These are phyloP conservation scores for Rhipidocladum racemiflorum DNA, from an alignment of 176 grass and related monocot genomes.

Conservation along the genomic window DNA sequence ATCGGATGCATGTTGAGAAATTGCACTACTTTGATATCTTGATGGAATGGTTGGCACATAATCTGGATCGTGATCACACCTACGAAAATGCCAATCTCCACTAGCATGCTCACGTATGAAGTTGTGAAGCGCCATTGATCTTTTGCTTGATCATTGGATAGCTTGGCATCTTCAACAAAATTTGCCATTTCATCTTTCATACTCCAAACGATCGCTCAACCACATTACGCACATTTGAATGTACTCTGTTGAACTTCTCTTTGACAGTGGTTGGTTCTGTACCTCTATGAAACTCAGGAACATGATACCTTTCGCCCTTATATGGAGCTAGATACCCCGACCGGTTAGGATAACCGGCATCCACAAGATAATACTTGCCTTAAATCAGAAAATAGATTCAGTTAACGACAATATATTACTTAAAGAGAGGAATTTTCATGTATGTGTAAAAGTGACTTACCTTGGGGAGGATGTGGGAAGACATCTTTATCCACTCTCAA, in stretches of 20 bases:
- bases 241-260: neutral
- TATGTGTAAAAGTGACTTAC: no score
- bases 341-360: neutral
- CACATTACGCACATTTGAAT: neutral
- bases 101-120: neutral
- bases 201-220: neutral
- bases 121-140: neutral
- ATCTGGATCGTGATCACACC: neutral
- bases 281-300: neutral
- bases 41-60: neutral
- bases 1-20: neutral
- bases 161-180: neutral
- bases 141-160: neutral
- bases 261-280: no score
- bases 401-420: no score
- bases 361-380: neutral
- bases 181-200: neutral
- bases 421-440: no score
- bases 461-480: no score
- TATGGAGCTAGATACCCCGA: neutral
- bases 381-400: neutral
- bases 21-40: neutral
- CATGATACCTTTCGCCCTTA: neutral
- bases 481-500: no score
- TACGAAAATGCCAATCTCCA: neutral